phyloP scores from a whole-genome alignment of 805 yeast genomes.

The Yamadazyma nakazawae region DNA sequence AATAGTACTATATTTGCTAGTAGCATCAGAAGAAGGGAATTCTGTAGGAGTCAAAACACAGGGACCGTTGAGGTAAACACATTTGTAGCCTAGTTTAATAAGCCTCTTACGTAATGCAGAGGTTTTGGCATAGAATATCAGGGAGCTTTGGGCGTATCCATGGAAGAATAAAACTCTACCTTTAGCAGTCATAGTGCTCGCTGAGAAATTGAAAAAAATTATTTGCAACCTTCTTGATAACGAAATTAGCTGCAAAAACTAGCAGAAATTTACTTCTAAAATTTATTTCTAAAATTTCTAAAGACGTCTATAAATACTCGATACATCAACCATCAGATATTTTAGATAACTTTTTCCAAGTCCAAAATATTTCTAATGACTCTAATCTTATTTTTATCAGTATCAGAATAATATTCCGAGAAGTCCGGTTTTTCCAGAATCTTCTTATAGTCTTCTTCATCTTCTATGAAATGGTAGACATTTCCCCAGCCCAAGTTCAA shows the following conservation, averaged over 20 bases:
- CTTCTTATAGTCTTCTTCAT: constrained; percentile 49
- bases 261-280: no score
- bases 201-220: constrained; percentile 2
- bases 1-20: constrained; percentile 45
- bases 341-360: constrained; percentile 13
- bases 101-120: constrained; percentile 82
- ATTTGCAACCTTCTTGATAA: background rate
- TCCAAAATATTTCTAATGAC: constrained; percentile 34
- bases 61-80: constrained; percentile 81
- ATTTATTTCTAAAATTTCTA: no score
- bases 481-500: constrained; percentile 65
- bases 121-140: constrained; percentile 81
- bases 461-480: constrained; percentile 73
- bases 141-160: constrained; percentile 85
- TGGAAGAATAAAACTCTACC: constrained; percentile 79
- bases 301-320: background rate
- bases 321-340: background rate
- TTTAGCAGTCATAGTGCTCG: constrained; percentile 11
- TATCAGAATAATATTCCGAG: constrained; percentile 28
- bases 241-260: no score
- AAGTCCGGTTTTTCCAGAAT: constrained; percentile 28
- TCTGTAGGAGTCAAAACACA: constrained; percentile 60
- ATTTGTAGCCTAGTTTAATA: constrained; percentile 60
- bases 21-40: constrained; percentile 65
- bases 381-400: constrained; percentile 22